Evolutionary conservation across 2,329 filamentous ascomycete genomes (phyloP).

Genomic region (Talaromyces albobiverticillius): DNA sequence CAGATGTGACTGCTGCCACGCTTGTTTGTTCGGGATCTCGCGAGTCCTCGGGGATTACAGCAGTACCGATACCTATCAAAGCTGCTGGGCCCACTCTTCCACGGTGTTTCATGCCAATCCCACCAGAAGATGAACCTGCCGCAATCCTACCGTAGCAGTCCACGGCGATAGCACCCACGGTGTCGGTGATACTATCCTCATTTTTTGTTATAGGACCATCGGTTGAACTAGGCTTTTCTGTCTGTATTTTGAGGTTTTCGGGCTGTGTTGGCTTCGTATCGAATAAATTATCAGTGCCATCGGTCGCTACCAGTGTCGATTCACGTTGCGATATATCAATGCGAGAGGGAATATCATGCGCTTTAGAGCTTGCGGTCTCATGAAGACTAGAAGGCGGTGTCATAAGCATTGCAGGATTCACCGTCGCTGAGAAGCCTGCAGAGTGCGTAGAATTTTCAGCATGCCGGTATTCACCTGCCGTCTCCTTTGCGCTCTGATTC

Average conservation of each 20-base stretch:
- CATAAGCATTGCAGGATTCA: constrained; percentile 23
- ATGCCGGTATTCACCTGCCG: constrained; percentile 20
- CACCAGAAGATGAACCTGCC: constrained; percentile 91
- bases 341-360: background rate
- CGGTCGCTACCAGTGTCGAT: constrained; percentile 1
- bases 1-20: constrained; percentile 85
- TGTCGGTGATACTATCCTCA: constrained; percentile 76
- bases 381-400: constrained; percentile 19
- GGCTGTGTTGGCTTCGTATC: background rate
- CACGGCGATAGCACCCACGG: constrained; percentile 91
- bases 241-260: background rate
- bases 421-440: constrained; percentile 22
- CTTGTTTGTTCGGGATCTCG: constrained; percentile 66
- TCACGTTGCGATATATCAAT: background rate
- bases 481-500: constrained; percentile 18
- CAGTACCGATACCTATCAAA: constrained; percentile 85
- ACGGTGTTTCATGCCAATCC: constrained; percentile 96
- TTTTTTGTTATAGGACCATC: constrained; percentile 9
- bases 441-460: constrained; percentile 21
- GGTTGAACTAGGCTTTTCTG: background rate
- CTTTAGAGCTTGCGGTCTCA: constrained; percentile 1
- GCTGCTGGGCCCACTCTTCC: constrained; percentile 91
- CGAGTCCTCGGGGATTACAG: constrained; percentile 74
- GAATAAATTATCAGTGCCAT: constrained; percentile 5
- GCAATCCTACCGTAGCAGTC: constrained; percentile 84